Base-by-base conservation (phyloP, 805 yeast genomes). In the Saccharomycopsis fermentans region DNA sequence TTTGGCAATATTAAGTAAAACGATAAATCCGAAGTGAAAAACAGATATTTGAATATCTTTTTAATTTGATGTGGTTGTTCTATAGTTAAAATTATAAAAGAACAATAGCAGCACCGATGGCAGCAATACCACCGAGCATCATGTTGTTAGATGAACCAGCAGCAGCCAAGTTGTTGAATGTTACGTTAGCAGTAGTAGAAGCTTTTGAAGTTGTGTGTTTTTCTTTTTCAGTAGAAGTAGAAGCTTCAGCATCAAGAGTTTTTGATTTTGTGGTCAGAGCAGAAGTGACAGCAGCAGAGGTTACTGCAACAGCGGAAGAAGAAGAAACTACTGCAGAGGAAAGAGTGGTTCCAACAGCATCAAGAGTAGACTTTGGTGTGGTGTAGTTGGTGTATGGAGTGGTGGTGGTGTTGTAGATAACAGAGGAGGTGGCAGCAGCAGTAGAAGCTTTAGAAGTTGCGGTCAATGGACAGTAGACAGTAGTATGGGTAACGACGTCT, bases 391-490 rank as follows among this genome's bases (percentile, higher is more conserved):
- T 43, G 50, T 43, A 43, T 21, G 50, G 50, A 43, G 50, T 43
- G n/a, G 50, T 43, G n/a, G 50, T 21, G 9, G 35, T 32, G 35
- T 32, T 32, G 12, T 32, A 32, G 12, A 5, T 6, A 19, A 40
- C 11, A 29, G 58, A 21, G 17, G 55, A 16, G n/a, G 34, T 24
- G 37, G 52, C 59, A 16, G 48, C 14, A 14, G 57, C 11, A 12
- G 36, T 29, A 17, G 48, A 6, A 21, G 48, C 32, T 19, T 40
- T 35, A 17, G 36, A 8, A 17, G 52, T 35, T 2, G 52, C 63
- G 17, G 63, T 56, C 34, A 61, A 56, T 39, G 63, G 63, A 43
- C 63, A 61, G 60, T 43, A 61, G 21, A 56, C 52, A 8, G 63
- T 61, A 37, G 62, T 56, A 48, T 59, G 59, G 14, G 62, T 61